These are phyloP conservation scores for Ramaria sp. DNA, from an alignment of 768 basidiomycete species.

Conservation along the genomic window DNA sequence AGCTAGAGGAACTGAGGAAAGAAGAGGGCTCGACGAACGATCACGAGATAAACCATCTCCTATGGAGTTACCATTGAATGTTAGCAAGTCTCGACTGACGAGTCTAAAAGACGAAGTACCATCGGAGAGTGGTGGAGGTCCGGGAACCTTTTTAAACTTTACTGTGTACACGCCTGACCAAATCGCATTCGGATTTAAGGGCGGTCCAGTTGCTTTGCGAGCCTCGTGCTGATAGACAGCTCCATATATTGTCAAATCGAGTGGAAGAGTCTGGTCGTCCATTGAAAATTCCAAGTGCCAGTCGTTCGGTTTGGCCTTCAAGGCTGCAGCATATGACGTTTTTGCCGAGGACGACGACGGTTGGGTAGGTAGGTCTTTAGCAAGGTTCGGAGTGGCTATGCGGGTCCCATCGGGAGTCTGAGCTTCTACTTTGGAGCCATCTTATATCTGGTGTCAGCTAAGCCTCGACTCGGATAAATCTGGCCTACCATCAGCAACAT, in stretches of 20 bases:
- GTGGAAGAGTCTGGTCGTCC: constrained; percentile 74
- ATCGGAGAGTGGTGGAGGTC: constrained; percentile 59
- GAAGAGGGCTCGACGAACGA: constrained; percentile 52
- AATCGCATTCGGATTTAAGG: constrained; percentile 54
- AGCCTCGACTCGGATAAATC: not conserved
- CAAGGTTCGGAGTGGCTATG: constrained; percentile 73
- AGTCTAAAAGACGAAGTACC: constrained; percentile 29
- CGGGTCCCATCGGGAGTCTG: constrained; percentile 96
- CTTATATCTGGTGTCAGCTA: constrained; percentile 25
- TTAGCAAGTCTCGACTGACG: not conserved
- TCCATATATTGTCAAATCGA: constrained; percentile 92
- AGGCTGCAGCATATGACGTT: constrained; percentile 85
- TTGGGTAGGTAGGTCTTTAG: constrained; percentile 29
- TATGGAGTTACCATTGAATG: not conserved
- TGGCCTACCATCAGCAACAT: constrained; percentile 64
- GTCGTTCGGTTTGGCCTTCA: constrained; percentile 86
- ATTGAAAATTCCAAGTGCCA: constrained; percentile 97
- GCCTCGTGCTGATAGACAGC: constrained; percentile 89
- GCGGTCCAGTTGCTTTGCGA: constrained; percentile 47
- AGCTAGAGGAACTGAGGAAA: constrained; percentile 77
- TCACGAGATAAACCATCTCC: constrained; percentile 39
- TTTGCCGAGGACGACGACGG: constrained; percentile 26
- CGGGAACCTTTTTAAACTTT: constrained; percentile 86
- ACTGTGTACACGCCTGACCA: constrained; percentile 90
- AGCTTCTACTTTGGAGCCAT: constrained; percentile 89